phyloP scores from a whole-genome alignment of 768 basidiomycete species.

The Scleroderma citrinum region DNA sequence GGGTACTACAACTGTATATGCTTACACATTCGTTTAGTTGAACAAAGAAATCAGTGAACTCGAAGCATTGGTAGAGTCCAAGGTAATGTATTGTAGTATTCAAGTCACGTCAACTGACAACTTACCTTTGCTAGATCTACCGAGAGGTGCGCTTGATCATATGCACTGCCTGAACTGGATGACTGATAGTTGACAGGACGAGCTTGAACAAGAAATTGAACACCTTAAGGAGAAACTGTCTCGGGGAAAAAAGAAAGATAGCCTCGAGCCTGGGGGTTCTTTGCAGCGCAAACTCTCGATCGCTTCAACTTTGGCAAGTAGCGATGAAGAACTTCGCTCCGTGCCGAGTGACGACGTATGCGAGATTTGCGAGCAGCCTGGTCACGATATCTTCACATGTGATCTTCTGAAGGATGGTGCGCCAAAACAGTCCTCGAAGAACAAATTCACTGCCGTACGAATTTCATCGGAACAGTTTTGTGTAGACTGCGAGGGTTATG shows the following conservation, averaged over 20 bases:
- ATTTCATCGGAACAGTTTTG: conserved; percentile 49
- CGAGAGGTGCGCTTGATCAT: conserved; percentile 51
- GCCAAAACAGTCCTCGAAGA: conserved; percentile 19
- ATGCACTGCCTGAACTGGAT: background rate
- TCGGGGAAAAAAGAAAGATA: conserved; percentile 50
- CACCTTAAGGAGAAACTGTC: conserved; percentile 65
- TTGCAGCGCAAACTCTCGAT: conserved; percentile 18
- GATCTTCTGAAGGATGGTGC: conserved; percentile 60
- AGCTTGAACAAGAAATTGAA: conserved; percentile 81
- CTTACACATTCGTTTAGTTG: conserved; percentile 41
- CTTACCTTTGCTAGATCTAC: conserved; percentile 55
- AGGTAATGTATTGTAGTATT: conserved; percentile 41
- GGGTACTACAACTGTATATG: background rate
- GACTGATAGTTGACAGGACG: conserved; percentile 47
- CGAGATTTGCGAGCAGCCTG: conserved; percentile 81
- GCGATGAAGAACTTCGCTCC: conserved; percentile 17
- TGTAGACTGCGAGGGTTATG: conserved; percentile 79
- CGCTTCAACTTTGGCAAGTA: conserved; percentile 20
- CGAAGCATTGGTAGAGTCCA: conserved; percentile 89
- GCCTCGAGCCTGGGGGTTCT: conserved; percentile 31
- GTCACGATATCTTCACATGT: conserved; percentile 85
- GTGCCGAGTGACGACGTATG: conserved; percentile 45
- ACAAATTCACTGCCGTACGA: conserved; percentile 8
- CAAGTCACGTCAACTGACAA: background rate
- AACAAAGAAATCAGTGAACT: conserved; percentile 91